Percentiles rank a stretch among this genome's conserved stretches.
Evolutionary conservation across 495 filamentous ascomycete genomes (phyloP).

Genomic region (Wilcoxina mikolae): DNA sequence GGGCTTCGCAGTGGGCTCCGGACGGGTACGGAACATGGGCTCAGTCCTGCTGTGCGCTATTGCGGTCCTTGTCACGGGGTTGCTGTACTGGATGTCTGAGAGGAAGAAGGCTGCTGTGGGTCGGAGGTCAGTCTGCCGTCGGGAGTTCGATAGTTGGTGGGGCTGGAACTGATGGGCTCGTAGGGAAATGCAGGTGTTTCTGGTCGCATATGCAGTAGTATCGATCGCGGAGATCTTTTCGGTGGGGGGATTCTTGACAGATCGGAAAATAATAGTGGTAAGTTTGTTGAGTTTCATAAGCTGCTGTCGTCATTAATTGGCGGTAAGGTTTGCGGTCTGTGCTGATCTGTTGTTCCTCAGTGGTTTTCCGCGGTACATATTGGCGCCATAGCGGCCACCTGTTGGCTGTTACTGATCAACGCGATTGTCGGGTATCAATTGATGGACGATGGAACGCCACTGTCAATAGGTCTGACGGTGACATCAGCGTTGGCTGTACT

Average conservation of each 20-base stretch:
- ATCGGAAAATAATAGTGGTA: constrained; percentile 21
- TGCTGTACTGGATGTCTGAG: constrained; percentile 68
- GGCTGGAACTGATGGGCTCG: no score
- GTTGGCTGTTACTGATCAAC: constrained; percentile 87
- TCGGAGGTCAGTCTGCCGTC: constrained; percentile 75
- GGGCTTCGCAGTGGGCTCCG: constrained; percentile 30
- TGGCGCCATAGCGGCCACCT: constrained; percentile 69
- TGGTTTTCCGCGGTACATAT: constrained; percentile 89
- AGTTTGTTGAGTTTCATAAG: no score
- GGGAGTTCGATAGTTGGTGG: no score
- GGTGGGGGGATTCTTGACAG: constrained; percentile 54
- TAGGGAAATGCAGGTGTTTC: constrained; percentile 93
- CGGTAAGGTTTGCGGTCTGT: not conserved
- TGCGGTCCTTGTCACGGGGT: constrained; percentile 50
- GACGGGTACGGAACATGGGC: constrained; percentile 72
- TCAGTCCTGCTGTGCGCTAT: constrained; percentile 74
- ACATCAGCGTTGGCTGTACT: constrained; percentile 58
- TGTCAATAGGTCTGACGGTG: constrained; percentile 62
- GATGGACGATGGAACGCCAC: constrained; percentile 78
- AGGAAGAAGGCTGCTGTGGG: constrained; percentile 89
- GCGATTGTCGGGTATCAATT: constrained; percentile 85
- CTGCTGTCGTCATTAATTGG: not conserved
- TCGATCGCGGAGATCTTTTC: constrained; percentile 94
- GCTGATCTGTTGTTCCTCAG: constrained; percentile 32
- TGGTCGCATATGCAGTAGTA: constrained; percentile 74